Percentiles rank a stretch among this genome's conserved stretches.
Conservation (phyloP, 1,284 basidiomycete species). For the Ceratobasidium theobromae region DNA sequence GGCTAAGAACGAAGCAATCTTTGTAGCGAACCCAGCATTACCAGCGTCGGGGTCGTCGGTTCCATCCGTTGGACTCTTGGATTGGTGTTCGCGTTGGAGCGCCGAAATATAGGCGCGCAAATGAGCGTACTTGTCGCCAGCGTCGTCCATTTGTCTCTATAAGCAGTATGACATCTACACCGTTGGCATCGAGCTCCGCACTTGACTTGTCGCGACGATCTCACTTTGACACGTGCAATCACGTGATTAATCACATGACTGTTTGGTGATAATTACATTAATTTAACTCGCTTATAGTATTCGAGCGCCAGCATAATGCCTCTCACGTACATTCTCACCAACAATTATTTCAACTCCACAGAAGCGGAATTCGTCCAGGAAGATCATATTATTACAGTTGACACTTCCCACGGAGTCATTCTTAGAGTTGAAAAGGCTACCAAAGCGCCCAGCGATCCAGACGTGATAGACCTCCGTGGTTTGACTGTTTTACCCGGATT, state of each 20-base stretch:
- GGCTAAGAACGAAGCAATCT: conserved; percentile 69
- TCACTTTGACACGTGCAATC: conserved; percentile 1
- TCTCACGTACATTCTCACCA: conserved; percentile 3
- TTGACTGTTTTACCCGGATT: conserved; percentile 62
- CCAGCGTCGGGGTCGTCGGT: neutral
- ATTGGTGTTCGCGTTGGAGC: conserved; percentile 12
- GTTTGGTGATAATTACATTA: no score
- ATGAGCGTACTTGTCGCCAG: conserved; percentile 27
- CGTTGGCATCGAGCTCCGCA: conserved; percentile 18
- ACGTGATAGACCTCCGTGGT: conserved; percentile 53
- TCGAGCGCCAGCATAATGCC: neutral
- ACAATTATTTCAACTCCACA: conserved; percentile 23
- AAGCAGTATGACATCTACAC: conserved; percentile 14
- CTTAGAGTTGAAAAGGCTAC: neutral
- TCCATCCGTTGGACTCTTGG: conserved; percentile 11
- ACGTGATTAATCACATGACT: no score
- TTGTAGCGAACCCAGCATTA: conserved; percentile 59
- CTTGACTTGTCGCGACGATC: neutral
- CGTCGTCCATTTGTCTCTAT: conserved; percentile 27
- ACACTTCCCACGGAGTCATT: conserved; percentile 7
- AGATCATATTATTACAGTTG: conserved; percentile 7
- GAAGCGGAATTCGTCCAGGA: conserved; percentile 10
- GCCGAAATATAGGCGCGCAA: conserved; percentile 8
- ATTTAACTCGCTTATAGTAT: neutral
- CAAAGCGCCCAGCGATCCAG: neutral